phyloP scores from a whole-genome alignment of 805 yeast genomes.

The Middelhovenomyces tepae region DNA sequence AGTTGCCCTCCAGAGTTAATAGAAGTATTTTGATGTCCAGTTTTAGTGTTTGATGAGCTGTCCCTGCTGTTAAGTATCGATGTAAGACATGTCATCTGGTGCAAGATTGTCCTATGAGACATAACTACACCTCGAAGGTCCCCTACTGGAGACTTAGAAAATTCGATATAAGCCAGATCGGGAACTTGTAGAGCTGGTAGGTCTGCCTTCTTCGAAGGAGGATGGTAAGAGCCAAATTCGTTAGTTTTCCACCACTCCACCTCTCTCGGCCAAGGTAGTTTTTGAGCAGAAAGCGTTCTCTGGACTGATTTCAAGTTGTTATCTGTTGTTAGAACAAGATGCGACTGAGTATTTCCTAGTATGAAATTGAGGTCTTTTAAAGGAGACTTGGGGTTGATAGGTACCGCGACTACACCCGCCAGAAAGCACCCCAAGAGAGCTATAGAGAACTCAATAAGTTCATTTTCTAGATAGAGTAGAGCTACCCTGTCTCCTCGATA shows the following conservation, averaged over 20 bases:
- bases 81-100: slow-evolving; percentile 74
- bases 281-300: slow-evolving; percentile 40
- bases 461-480: slow-evolving; percentile 72
- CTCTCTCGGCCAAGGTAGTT: slow-evolving; percentile 63
- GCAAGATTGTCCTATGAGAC: slow-evolving; percentile 78
- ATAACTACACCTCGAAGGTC: slow-evolving; percentile 89
- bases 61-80: slow-evolving; percentile 46
- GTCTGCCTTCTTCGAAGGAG: slow-evolving; percentile 46
- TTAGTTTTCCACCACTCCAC: slow-evolving; percentile 74
- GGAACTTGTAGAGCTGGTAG: slow-evolving; percentile 64
- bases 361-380: slow-evolving; percentile 63
- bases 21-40: slow-evolving; percentile 38
- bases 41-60: slow-evolving; percentile 32
- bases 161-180: slow-evolving; percentile 89
- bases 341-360: slow-evolving; percentile 64
- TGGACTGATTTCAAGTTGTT: slow-evolving; percentile 68
- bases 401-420: slow-evolving; percentile 92
- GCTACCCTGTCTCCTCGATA: slow-evolving; percentile 79
- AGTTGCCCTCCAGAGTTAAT: slow-evolving; percentile 25
- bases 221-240: slow-evolving; percentile 68
- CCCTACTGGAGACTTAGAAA: slow-evolving; percentile 81
- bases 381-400: slow-evolving; percentile 69
- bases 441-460: slow-evolving; percentile 74
- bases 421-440: slow-evolving; percentile 87
- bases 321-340: slow-evolving; percentile 74